Base-by-base conservation (phyloP, 2,329 filamentous ascomycete species). In the Thelonectria blattea region DNA sequence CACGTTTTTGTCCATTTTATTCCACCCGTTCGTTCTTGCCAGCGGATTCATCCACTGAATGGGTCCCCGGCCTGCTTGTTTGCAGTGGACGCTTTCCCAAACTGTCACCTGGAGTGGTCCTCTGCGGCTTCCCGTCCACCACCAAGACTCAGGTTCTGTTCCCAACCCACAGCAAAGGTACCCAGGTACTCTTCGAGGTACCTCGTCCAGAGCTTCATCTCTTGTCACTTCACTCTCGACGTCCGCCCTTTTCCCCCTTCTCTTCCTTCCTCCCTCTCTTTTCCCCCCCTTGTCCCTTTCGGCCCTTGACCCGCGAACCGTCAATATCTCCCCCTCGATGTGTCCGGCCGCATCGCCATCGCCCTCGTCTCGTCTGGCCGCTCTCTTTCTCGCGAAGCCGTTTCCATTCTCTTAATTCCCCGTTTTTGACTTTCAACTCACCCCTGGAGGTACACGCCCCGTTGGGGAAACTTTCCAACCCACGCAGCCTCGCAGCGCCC, bases 291-390 rank as follows among this genome's bases (percentile, higher is more conserved):
- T 53, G 50, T 59, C 52, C 46, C 62, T 60, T 53, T 49, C 37
- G 51, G 56, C 58, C 49, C 51, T 61, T 53, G 60, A 56, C 56
- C 56, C 50, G 37, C 57, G 58, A 47, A 66, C 51, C 60, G 45
- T 56, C 60, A 64, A 58, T 57, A 66, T 52, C 60, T 52, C 68
- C 39, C 51, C 52, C 54, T 61, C 73, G 67, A 77, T 77, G 74
- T 71, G 68, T 73, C 66, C 66, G 68, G 69, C 69, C 68, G 67
- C 66, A 70, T 69, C 69, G 60, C 67, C 62, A 56, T 45, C 64
- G 65, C 56, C 52, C 43, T 66, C 61, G 52, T 64, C 58, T 64
- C 58, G 52, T 66, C 60, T 63, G 61, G 66, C 62, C 68, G 60
- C 64, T 71, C 62, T 58, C 68, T 71, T 68, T 63, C 63, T 66